phyloP scores from a whole-genome alignment of 2,329 filamentous ascomycete genomes.

The Ambrosiella xylebori region DNA sequence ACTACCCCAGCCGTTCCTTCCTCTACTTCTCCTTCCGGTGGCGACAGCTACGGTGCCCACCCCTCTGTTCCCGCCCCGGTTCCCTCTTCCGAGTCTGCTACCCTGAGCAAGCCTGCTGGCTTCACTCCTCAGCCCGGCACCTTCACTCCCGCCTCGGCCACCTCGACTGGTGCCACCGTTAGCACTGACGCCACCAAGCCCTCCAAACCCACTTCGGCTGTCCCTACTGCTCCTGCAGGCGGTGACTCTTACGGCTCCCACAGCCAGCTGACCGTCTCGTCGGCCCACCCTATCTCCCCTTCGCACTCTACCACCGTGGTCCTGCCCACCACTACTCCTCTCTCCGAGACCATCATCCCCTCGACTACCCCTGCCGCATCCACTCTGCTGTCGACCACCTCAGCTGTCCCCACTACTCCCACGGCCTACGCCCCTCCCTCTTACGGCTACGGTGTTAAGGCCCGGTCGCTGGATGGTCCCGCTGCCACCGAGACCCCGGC shows the following conservation, averaged over 20 bases:
- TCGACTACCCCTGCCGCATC: background rate
- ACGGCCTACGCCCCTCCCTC: background rate
- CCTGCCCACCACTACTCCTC: background rate
- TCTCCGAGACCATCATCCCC: background rate
- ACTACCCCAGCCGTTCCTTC: background rate
- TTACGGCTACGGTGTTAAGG: conserved; percentile 1
- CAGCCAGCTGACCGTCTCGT: background rate
- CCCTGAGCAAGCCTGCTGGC: background rate
- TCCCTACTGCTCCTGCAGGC: background rate
- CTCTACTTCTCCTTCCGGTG: background rate
- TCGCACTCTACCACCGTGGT: background rate
- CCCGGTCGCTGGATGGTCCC: background rate
- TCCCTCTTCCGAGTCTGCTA: background rate
- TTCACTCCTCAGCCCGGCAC: background rate
- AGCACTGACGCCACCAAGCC: background rate
- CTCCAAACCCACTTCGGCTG: background rate
- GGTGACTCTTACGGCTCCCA: background rate
- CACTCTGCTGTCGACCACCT: background rate
- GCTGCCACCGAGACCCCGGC: background rate
- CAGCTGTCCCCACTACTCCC: background rate
- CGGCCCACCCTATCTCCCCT: background rate
- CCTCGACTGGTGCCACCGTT: background rate
- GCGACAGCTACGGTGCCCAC: background rate
- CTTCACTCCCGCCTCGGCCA: background rate
- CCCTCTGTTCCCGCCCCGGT: background rate